A percentile compares a stretch with the other conserved stretches of the same genome.
Conservation (phyloP, 2,329 filamentous ascomycete genomes). For the Chaetomium globosum region DNA sequence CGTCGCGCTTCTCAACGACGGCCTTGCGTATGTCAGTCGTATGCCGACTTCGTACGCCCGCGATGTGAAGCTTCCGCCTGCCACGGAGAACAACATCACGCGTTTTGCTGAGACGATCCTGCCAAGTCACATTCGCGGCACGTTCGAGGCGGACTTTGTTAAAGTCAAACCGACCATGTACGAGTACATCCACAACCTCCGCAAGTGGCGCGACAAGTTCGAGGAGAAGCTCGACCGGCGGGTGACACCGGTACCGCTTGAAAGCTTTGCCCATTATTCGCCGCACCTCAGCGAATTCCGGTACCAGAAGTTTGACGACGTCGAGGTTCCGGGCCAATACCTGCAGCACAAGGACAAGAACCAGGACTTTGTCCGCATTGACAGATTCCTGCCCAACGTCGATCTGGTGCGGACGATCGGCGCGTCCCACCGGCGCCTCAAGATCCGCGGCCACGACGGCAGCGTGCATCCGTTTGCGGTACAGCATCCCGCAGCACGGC, state of each 20-base stretch:
- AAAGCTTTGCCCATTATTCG: slow-evolving; percentile 67
- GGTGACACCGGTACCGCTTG: slow-evolving; percentile 71
- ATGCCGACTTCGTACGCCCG: slow-evolving; percentile 84
- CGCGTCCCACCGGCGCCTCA: slow-evolving; percentile 87
- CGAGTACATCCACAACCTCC: slow-evolving; percentile 96
- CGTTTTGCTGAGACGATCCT: slow-evolving; percentile 95
- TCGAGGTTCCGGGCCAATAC: slow-evolving; percentile 97
- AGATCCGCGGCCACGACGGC: slow-evolving; percentile 95
- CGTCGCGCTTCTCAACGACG: slow-evolving; percentile 95
- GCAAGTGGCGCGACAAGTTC: slow-evolving; percentile 95
- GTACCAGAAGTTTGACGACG: slow-evolving; percentile 97
- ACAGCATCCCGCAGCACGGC: slow-evolving; percentile 89
- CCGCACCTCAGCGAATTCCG: slow-evolving; percentile 94
- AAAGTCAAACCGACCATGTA: slow-evolving; percentile 94
- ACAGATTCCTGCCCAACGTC: slow-evolving; percentile 92
- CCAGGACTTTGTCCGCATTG: slow-evolving; percentile 95
- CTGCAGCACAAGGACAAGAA: slow-evolving; percentile 98
- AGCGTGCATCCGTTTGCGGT: slow-evolving; percentile 96
- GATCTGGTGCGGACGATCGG: slow-evolving; percentile 89
- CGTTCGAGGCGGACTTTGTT: slow-evolving; percentile 98
- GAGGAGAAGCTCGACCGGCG: slow-evolving; percentile 95
- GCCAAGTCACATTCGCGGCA: slow-evolving; percentile 89
- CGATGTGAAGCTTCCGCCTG: slow-evolving; percentile 84
- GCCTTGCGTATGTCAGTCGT: slow-evolving; percentile 85
- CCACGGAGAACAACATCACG: slow-evolving; percentile 95